Base-by-base conservation (phyloP, 2,329 filamentous ascomycete species). In the Aureobasidium sp. region DNA sequence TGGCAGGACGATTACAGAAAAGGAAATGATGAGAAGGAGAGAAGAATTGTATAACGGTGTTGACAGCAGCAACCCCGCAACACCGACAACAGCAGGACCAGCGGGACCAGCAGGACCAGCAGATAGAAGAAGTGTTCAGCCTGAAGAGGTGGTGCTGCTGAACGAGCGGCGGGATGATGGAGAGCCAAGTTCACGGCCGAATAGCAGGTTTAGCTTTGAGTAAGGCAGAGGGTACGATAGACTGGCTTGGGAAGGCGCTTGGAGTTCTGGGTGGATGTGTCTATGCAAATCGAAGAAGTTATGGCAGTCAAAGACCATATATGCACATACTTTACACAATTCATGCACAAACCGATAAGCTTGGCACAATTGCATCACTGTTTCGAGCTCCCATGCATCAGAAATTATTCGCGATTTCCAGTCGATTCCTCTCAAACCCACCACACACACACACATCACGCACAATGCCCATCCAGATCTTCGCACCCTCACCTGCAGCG, bases 391-490 rank as follows among this genome's bases (percentile, higher is more conserved):
- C 49, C 38, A 6, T 27, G n/a, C n/a, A n/a, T 33, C 33, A 53
- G 49, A 53, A 53, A 53, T 53, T 53, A 29, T 53, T 53, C 49
- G 33, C 49, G 29, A 7, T 10, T n/a, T 27, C 13, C n/a, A n/a
- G n/a, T n/a, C 4, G 27, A 29, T 29, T 11, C 17, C 33, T 13
- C 33, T 5, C 51, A 55, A 33, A 5, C 15, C 15, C 19, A 31
- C 9, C 29, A 27, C 27, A 55, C 10, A 33, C 27, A 31, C 31
- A 42, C n/a, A 33, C n/a, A 38, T 13, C 37, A 11, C 17, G n/a
- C 58, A 60, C 25, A 25, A 85, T 85, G 83, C 78, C 81, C 19
- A 81, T 85, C 64, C 81, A 81, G 6, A 85, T 85, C 65, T 74
- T 83, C 33, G 75, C 81, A 7, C 83, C 83, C 9, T 71, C 76